Evolutionary conservation across 176 grass and related monocot species (phyloP), one percentile per base, ranked within the genome.

Genomic region (Lolium rigidum): DNA sequence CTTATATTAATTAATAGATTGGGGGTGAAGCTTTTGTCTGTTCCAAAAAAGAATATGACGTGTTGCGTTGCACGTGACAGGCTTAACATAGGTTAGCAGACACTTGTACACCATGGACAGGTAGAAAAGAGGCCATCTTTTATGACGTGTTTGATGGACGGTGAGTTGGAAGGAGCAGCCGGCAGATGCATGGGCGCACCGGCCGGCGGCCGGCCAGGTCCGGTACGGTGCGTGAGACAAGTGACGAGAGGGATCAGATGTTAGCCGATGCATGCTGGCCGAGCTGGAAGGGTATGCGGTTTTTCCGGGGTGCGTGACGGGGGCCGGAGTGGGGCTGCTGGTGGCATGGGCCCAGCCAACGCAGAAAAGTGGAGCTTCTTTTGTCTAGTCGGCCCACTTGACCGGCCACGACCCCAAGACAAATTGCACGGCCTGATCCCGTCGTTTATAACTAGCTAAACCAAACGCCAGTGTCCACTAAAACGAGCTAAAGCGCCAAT

Each of bases 351-450:
- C 55, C 56, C 57, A 15, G 31, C 55, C 37, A 10, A 37, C 58
- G 58, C 83, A 9, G 35, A 2, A 73, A 73, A 59, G 26, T 1
- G 85, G 72, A 80, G 67, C 55, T 52, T 52, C 85, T 48, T 16
- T 74, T 86, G 77, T 80, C 55, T 25, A 26, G 5, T 60, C 31
- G 64, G 51, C 43, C 24, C 55, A 44, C 46, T 47, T 10, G 46
- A 10, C 46, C 46, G 46, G 46, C 46, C 46, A 9, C 10, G 12
- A 15, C 58, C 22, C 2, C 70, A 47, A 7, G 83, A 41, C 47
- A 67, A 14, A 49, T 16, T 13, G 43, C 14, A n/a, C 15, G 5
- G 71, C 26, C n/a, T 39, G 46, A 35, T 35, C 31, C 31, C 31
- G 31, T 35, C 31, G 31, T 35, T 35, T 35, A 35, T 35, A 35